These are phyloP conservation scores for Zychaea mexicana DNA, from an alignment of 371 early-diverging fungal species.

Conservation along the genomic window DNA sequence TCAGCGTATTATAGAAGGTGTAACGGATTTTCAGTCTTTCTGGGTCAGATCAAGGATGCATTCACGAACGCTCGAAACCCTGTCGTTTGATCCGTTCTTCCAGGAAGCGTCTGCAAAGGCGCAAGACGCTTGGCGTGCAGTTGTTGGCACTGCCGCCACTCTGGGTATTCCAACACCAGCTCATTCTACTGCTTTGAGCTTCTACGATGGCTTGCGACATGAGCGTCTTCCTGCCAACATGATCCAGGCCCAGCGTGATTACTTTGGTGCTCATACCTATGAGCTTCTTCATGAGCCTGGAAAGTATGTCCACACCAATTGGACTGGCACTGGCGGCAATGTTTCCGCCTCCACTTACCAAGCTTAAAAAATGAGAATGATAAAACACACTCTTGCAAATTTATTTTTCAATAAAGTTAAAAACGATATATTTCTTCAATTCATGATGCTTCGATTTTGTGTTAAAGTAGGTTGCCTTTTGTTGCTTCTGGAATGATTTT, in stretches of 20 bases:
- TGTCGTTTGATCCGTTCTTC: slow-evolving; percentile 95
- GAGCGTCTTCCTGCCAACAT: slow-evolving; percentile 93
- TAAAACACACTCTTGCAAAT: not conserved
- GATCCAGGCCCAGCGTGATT: slow-evolving; percentile 97
- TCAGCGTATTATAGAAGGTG: too few species aligned
- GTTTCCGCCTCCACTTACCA: slow-evolving; percentile 60
- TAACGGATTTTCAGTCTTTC: too few species aligned
- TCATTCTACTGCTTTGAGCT: slow-evolving; percentile 89
- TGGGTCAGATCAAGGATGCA: slow-evolving; percentile 95
- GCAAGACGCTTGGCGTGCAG: slow-evolving; percentile 89
- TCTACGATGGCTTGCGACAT: slow-evolving; percentile 96
- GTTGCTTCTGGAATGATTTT: too few species aligned
- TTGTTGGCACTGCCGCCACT: slow-evolving; percentile 79
- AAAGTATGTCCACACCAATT: slow-evolving; percentile 91
- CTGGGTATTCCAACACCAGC: slow-evolving; percentile 95
- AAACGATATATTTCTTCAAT: not conserved
- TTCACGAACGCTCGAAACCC: slow-evolving; percentile 81
- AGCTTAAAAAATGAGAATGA: slow-evolving; percentile 22
- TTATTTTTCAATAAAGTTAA: not conserved
- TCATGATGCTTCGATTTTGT: too few species aligned
- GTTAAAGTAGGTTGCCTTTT: too few species aligned
- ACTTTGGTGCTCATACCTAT: slow-evolving; percentile 99
- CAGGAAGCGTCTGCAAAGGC: slow-evolving; percentile 83
- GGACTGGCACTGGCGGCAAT: slow-evolving; percentile 90
- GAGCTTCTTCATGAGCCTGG: slow-evolving; percentile 75